phyloP scores from a whole-genome alignment of 192 early-diverging fungal species.

The Linderina pennispora region DNA sequence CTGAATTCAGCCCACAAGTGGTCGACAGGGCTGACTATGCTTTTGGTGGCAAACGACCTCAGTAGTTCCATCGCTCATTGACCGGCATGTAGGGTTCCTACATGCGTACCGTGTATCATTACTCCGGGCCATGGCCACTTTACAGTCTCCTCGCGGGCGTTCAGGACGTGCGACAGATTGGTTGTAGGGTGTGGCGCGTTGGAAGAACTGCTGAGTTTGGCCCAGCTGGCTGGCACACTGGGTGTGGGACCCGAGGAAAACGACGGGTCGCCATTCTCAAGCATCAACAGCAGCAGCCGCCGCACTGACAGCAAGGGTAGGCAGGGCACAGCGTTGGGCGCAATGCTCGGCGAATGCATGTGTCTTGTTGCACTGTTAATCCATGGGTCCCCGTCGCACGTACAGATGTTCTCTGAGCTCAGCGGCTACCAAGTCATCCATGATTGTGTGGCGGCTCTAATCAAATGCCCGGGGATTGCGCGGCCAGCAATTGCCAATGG shows the following conservation, averaged over 20 bases:
- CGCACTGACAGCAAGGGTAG: too few species aligned
- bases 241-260: not conserved
- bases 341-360: conserved; percentile 12
- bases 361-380: conserved; percentile 26
- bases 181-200: conserved; percentile 6
- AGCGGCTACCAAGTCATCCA: conserved; percentile 14
- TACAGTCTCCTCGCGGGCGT: too few species aligned
- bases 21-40: too few species aligned
- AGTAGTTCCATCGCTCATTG: not conserved
- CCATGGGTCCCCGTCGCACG: conserved; percentile 7
- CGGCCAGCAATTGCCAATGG: conserved; percentile 10
- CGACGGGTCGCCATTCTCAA: conserved; percentile 4
- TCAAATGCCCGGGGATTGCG: not conserved
- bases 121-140: too few species aligned
- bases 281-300: not conserved
- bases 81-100: conserved; percentile 10
- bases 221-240: conserved; percentile 16
- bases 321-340: too few species aligned
- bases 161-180: too few species aligned
- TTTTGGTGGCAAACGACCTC: conserved; percentile 10
- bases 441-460: conserved; percentile 2
- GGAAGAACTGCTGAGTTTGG: conserved; percentile 9
- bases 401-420: not conserved
- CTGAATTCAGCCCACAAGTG: conserved; percentile 4
- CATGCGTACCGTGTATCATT: too few species aligned